These are phyloP conservation scores for Hypomontagnella monticulosa DNA, from an alignment of 495 filamentous ascomycete genomes.

Conservation along the genomic window DNA sequence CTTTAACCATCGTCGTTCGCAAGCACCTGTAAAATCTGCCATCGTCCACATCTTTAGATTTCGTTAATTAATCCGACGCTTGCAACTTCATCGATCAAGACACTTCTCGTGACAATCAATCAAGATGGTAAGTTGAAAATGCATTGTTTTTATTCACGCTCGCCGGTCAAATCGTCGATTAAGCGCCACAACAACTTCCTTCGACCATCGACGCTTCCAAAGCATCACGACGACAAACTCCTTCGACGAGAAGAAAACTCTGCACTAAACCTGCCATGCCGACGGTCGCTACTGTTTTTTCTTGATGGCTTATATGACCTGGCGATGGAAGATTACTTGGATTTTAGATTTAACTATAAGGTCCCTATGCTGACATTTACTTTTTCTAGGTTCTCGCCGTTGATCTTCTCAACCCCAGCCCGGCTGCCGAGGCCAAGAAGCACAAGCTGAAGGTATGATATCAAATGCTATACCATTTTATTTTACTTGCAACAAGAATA, in stretches of 20 bases:
- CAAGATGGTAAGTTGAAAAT: constrained; percentile 66
- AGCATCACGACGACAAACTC: constrained; percentile 4
- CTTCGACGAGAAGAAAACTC: background rate
- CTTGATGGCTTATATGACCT: background rate
- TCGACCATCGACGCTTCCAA: constrained; percentile 12
- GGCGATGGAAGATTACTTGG: constrained; percentile 6
- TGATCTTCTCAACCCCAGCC: constrained; percentile 98
- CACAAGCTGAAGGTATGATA: constrained; percentile 97
- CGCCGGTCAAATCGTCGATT: constrained; percentile 13
- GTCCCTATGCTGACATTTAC: constrained; percentile 50
- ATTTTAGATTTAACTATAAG: constrained; percentile 4
- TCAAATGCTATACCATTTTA: background rate
- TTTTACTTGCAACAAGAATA: constrained; percentile 7
- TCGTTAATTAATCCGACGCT: constrained; percentile 57
- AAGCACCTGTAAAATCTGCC: constrained; percentile 59
- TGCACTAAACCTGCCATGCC: background rate
- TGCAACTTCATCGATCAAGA: constrained; percentile 54
- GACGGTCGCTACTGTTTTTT: background rate
- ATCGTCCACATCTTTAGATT: constrained; percentile 49
- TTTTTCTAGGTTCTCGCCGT: constrained; percentile 93
- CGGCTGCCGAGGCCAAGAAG: constrained; percentile 94
- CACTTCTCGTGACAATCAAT: constrained; percentile 52
- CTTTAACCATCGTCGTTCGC: constrained; percentile 45
- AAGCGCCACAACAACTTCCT: constrained; percentile 11
- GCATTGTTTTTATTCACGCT: constrained; percentile 37